Conservation (phyloP, 2,329 filamentous ascomycete species). For the Byssothecium circinans region DNA sequence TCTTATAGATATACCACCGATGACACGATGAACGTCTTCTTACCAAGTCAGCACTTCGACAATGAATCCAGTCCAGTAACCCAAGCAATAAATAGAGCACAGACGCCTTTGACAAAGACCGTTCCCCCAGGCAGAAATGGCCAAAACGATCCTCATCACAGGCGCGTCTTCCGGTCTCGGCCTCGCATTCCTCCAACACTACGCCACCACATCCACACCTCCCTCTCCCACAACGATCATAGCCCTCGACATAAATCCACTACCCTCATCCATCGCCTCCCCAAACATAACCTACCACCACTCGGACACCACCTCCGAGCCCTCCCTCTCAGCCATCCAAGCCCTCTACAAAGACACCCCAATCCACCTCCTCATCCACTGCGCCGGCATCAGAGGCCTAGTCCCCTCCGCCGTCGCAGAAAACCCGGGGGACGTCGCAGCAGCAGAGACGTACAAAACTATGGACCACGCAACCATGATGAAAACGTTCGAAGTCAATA, state of each 20-base stretch:
- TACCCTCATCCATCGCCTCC: conserved; percentile 5
- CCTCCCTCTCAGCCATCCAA: conserved; percentile 12
- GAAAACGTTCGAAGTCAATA: conserved; percentile 46
- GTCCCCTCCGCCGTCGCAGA: conserved; percentile 32
- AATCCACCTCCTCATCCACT: conserved; percentile 48
- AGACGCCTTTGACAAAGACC: neutral
- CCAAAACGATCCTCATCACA: conserved; percentile 77
- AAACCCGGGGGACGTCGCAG: conserved; percentile 34
- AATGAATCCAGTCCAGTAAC: too few relatives aligned
- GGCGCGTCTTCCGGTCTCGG: conserved; percentile 94
- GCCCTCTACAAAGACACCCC: conserved; percentile 16
- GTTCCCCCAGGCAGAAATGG: neutral
- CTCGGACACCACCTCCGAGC: conserved; percentile 6
- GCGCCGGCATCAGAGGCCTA: conserved; percentile 50
- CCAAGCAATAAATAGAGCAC: neutral
- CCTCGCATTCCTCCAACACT: conserved; percentile 54
- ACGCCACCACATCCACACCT: conserved; percentile 12
- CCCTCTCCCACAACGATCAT: conserved; percentile 14
- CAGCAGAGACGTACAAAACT: conserved; percentile 44
- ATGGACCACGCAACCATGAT: conserved; percentile 47
- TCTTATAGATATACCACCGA: too few relatives aligned
- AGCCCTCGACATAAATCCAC: conserved; percentile 22
- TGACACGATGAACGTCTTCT: too few relatives aligned
- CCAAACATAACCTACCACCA: conserved; percentile 1
- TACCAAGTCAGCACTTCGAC: too few relatives aligned